Evolutionary conservation across 768 basidiomycete species (phyloP).

Genomic region (Crepidotus variabilis): DNA sequence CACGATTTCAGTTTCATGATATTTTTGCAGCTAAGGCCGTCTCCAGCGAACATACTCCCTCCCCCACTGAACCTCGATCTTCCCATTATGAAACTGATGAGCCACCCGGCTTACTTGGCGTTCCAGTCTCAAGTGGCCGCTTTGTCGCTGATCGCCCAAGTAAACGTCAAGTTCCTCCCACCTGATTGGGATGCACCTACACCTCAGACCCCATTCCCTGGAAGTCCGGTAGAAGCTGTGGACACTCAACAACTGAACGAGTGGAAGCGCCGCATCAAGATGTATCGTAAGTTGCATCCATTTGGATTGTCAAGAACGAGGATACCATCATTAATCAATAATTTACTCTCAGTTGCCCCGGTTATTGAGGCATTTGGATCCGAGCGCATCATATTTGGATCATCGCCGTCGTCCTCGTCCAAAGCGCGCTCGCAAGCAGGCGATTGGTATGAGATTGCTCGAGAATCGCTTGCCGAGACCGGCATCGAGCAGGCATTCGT

Average conservation of each 20-base stretch:
- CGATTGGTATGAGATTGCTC: slow-evolving; percentile 80
- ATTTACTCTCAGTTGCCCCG: slow-evolving; percentile 55
- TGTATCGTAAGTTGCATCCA: slow-evolving; percentile 64
- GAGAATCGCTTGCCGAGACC: slow-evolving; percentile 75
- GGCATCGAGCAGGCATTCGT: slow-evolving; percentile 75
- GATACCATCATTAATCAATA: too few relatives aligned
- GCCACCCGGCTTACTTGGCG: slow-evolving; percentile 66
- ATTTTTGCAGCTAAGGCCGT: slow-evolving; percentile 9
- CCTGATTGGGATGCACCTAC: slow-evolving; percentile 68
- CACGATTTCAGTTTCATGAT: slow-evolving; percentile 1
- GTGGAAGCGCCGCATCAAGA: slow-evolving; percentile 73
- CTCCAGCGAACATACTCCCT: slow-evolving; percentile 71
- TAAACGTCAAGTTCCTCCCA: slow-evolving; percentile 72
- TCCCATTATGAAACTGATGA: slow-evolving; percentile 78
- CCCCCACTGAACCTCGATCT: slow-evolving; percentile 70
- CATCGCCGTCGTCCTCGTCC: slow-evolving; percentile 57
- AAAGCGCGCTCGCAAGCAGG: slow-evolving; percentile 46
- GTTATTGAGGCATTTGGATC: slow-evolving; percentile 85
- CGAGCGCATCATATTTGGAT: slow-evolving; percentile 79
- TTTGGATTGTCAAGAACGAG: neutral
- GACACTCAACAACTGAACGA: slow-evolving; percentile 55
- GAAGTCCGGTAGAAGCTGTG: slow-evolving; percentile 30
- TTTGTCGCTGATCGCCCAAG: slow-evolving; percentile 70
- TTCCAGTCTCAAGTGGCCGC: slow-evolving; percentile 72
- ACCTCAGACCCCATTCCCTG: slow-evolving; percentile 40